Evolutionary conservation across 768 basidiomycete genomes (phyloP).

Genomic region (Podaxis sp.): DNA sequence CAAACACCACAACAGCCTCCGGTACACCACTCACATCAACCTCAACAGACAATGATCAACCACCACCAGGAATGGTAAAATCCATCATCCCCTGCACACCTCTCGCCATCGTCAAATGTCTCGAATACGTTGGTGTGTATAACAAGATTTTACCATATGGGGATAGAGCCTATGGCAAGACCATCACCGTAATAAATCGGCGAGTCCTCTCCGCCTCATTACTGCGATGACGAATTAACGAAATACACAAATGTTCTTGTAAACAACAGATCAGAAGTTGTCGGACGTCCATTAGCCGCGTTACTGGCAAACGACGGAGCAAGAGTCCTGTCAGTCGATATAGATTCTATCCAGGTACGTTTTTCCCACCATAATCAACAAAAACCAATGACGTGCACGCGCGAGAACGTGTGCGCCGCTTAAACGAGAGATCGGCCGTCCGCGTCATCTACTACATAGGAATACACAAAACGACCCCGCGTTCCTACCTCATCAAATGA

Average conservation of each 20-base stretch:
- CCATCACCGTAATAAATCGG: slow-evolving; percentile 94
- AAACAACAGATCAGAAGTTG: slow-evolving; percentile 81
- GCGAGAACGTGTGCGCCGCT: not conserved
- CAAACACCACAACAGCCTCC: slow-evolving; percentile 33
- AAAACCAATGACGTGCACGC: not conserved
- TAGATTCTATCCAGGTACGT: slow-evolving; percentile 83
- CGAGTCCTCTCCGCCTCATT: slow-evolving; percentile 27
- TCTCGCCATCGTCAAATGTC: slow-evolving; percentile 91
- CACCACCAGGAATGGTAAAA: slow-evolving; percentile 87
- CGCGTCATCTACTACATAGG: slow-evolving; percentile 42
- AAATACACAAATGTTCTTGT: slow-evolving; percentile 14
- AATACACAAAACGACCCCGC: slow-evolving; percentile 91
- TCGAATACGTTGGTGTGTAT: slow-evolving; percentile 91
- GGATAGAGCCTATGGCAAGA: slow-evolving; percentile 91
- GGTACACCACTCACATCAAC: slow-evolving; percentile 17
- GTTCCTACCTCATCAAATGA: slow-evolving; percentile 24
- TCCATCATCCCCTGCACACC: slow-evolving; percentile 98
- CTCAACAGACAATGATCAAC: slow-evolving; percentile 49
- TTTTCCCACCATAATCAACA: not conserved
- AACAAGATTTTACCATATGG: slow-evolving; percentile 91
- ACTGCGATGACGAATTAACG: not conserved
- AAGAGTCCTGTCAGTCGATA: slow-evolving; percentile 91
- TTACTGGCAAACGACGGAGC: slow-evolving; percentile 96
- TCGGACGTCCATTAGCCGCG: slow-evolving; percentile 95
- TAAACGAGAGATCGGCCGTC: not conserved